Evolutionary conservation across 1,139 yeast genomes (phyloP).

Genomic region (Martiniozyma asiatica): DNA sequence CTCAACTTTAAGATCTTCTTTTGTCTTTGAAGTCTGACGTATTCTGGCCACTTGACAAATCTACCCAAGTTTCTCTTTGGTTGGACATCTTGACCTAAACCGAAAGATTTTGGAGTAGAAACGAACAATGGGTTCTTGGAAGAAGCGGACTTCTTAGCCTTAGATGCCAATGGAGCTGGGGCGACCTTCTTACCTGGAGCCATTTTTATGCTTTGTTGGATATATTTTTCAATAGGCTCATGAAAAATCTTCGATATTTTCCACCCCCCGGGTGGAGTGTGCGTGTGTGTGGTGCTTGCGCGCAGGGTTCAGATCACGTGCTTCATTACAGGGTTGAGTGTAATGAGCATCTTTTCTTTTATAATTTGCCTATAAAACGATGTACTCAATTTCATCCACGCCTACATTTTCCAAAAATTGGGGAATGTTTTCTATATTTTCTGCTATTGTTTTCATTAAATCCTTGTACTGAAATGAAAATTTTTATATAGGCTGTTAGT

Average conservation of each 20-base stretch:
- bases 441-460: too few species aligned
- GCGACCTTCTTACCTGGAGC: constrained; percentile 66
- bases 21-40: constrained; percentile 95
- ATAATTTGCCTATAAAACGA: too few species aligned
- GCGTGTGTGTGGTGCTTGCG: too few species aligned
- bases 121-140: constrained; percentile 54
- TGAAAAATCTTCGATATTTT: too few species aligned
- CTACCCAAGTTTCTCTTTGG: constrained; percentile 94
- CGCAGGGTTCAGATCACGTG: constrained; percentile 3
- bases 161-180: constrained; percentile 56
- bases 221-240: too few species aligned
- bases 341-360: too few species aligned
- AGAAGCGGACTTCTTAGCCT: constrained; percentile 30
- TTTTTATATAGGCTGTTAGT: too few species aligned
- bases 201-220: constrained; percentile 8
- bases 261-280: too few species aligned
- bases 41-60: constrained; percentile 98
- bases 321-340: constrained; percentile 3
- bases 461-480: too few species aligned
- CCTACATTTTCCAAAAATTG: too few species aligned
- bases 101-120: constrained; percentile 85
- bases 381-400: too few species aligned
- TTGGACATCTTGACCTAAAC: constrained; percentile 91
- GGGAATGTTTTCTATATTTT: too few species aligned
- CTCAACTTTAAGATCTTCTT: constrained; percentile 89